Base-by-base conservation (phyloP, 1,284 basidiomycete species). In the Gomphus sp. region DNA sequence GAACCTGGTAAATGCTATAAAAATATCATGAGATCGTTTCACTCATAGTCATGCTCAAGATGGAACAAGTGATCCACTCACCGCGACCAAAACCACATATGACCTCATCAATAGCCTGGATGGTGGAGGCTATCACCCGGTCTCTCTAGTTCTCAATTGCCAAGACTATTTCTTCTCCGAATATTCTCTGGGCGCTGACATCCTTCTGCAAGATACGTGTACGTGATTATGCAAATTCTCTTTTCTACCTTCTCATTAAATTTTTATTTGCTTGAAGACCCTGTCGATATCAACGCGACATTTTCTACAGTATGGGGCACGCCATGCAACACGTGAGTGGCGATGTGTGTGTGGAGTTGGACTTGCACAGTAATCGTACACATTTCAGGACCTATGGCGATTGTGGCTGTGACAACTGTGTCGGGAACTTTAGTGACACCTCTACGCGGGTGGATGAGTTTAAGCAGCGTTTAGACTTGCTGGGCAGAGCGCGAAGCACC, bases 81-180 rank as follows among this genome's bases (percentile, higher is more conserved):
- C 82, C 62, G 84, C 84, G 0, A 84, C 87, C 0, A 64, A 71
- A 1, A 70, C 69, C 41, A 70, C 85, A 0, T 83, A 83, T 58
- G 79, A 84, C 62, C 71, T 83, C n/a, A 87, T 91, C 64, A 80
- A 81, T 60, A 74, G 76, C 3, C 71, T 88, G 11, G 87, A 90
- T 52, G 80, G 81, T 2, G 56, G 56, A 28, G 58, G 58, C 3
- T 90, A 89, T 65, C 87, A 89, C 64, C 87, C 87, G 0, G 80
- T 89, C 39, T 87, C 85, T 0, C 74, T 89, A 0, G 85, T 87
- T 5, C 74, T 89, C 39, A 89, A 90, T 65, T 89, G 88, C 72
- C 69, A 86, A 65, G 76, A 89, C 68, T 89, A 82, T 67, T 76
- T 77, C 63, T 89, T 83, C 72, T 72, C 74, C 45, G 76, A 74